Conservation (phyloP, 352 stramenopile species). For the Globisporangium rhizosaccharum region DNA sequence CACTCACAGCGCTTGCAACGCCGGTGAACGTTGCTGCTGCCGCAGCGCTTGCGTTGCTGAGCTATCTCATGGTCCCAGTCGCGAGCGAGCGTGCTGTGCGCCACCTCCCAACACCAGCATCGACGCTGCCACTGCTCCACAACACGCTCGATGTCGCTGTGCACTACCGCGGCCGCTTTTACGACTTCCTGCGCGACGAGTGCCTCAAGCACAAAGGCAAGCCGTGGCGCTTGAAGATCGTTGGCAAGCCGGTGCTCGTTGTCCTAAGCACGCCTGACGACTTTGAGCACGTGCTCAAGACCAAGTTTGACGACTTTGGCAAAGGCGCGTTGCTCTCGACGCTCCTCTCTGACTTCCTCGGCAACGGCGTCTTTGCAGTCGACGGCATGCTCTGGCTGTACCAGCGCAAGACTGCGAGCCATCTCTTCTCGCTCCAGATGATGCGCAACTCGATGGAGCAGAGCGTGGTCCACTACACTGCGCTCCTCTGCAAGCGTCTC, state of each 20-base stretch:
- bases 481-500: conserved; percentile 10
- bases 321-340: conserved; percentile 29
- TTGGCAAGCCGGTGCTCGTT: conserved; percentile 12
- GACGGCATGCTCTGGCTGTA: conserved; percentile 39
- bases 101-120: background rate
- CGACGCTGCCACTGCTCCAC: background rate
- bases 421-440: conserved; percentile 59
- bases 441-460: conserved; percentile 28
- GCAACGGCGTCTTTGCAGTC: conserved; percentile 48
- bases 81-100: background rate
- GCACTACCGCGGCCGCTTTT: conserved; percentile 21
- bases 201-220: conserved; percentile 17
- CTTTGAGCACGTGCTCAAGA: conserved; percentile 33
- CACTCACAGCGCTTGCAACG: background rate
- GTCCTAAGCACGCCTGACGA: conserved; percentile 19
- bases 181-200: conserved; percentile 35
- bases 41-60: background rate
- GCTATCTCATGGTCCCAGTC: background rate
- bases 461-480: conserved; percentile 11
- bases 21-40: background rate
- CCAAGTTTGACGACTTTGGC: conserved; percentile 47
- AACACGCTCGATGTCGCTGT: conserved; percentile 25
- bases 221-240: conserved; percentile 6
- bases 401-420: conserved; percentile 67
- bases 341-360: conserved; percentile 33